Evolutionary conservation across 1,139 yeast genomes (phyloP).

Genomic region (Kurtzmaniella quercitrusa): DNA sequence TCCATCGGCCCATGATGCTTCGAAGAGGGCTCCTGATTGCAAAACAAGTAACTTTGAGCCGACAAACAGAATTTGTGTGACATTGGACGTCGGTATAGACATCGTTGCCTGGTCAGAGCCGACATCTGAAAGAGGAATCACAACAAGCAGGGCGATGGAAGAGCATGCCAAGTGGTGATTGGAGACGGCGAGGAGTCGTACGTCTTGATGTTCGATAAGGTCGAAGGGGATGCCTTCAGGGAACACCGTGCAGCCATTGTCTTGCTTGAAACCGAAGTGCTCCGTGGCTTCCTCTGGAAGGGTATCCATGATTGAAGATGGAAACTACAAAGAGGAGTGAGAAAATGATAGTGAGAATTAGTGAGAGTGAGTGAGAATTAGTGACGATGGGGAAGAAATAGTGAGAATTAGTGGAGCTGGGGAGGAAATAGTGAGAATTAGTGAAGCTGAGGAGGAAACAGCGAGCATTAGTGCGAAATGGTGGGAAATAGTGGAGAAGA

Average conservation of each 20-base stretch:
- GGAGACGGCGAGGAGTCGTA: conserved; percentile 28
- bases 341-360: neutral
- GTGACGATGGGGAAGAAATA: too few species aligned
- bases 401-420: too few species aligned
- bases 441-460: too few species aligned
- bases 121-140: conserved; percentile 14
- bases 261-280: conserved; percentile 36
- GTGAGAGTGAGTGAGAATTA: conserved; percentile 1
- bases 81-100: neutral
- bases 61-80: neutral
- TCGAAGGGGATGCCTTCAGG: conserved; percentile 23
- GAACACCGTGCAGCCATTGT: conserved; percentile 26
- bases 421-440: neutral
- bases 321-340: neutral
- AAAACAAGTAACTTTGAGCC: conserved; percentile 3
- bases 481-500: neutral
- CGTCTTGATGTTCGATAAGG: conserved; percentile 12
- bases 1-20: neutral
- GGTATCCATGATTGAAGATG: conserved; percentile 2
- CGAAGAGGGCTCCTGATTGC: neutral
- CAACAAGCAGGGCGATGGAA: conserved; percentile 19
- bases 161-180: conserved; percentile 28
- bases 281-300: conserved; percentile 26
- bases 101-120: neutral
- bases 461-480: too few species aligned